Conservation (phyloP, 2,329 filamentous ascomycete genomes). For the Orbilia blumenaviensis region DNA sequence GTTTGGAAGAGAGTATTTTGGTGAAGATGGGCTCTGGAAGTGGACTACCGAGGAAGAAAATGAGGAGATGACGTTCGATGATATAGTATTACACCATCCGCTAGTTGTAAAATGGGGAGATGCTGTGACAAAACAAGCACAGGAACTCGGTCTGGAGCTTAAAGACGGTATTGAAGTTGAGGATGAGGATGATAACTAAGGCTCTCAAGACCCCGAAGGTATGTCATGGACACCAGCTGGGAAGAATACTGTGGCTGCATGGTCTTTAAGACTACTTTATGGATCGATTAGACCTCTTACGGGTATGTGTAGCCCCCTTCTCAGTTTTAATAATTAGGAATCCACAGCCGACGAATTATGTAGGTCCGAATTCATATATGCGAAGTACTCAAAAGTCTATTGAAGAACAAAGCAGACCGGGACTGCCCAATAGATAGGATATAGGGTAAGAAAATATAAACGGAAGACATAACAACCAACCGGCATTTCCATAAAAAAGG, state of each 20-base stretch:
- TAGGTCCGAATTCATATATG: too few relatives aligned
- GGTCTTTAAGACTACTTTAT: too few relatives aligned
- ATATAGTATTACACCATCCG: conserved; percentile 75
- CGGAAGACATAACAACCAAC: too few relatives aligned
- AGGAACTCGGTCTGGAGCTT: conserved; percentile 61
- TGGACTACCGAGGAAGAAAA: conserved; percentile 66
- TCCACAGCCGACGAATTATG: too few relatives aligned
- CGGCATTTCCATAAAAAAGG: neutral
- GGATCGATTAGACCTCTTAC: too few relatives aligned
- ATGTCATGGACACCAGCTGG: neutral
- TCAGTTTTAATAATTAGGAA: too few relatives aligned
- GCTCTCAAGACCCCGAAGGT: neutral
- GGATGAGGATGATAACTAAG: conserved; percentile 19
- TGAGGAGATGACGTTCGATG: conserved; percentile 67
- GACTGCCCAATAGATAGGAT: too few relatives aligned
- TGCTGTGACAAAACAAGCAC: conserved; percentile 62
- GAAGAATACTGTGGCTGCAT: too few relatives aligned
- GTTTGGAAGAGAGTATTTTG: conserved; percentile 74
- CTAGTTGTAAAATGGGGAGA: conserved; percentile 71
- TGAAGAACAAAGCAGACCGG: too few relatives aligned
- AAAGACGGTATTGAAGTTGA: conserved; percentile 15
- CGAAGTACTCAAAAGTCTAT: too few relatives aligned
- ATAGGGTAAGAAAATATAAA: too few relatives aligned
- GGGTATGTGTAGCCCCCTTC: too few relatives aligned
- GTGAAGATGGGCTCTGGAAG: conserved; percentile 75